Evolutionary conservation across 2,329 filamentous ascomycete genomes (phyloP), one percentile per base, ranked within the genome.

Genomic region (Myriosclerotinia duriaeana): DNA sequence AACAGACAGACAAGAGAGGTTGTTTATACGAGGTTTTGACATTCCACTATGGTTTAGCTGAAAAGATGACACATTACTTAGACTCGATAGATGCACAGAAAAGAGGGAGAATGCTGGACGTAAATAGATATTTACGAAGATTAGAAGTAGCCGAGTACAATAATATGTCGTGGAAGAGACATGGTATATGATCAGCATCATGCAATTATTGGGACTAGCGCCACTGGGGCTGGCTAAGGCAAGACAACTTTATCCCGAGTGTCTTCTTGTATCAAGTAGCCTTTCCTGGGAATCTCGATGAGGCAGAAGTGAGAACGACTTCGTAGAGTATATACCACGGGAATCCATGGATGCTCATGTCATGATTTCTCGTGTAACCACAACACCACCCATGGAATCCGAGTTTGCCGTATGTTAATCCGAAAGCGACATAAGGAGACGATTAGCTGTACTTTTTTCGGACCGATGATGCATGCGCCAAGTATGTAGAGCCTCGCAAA

Each of bases 381-480:
- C 22, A 46, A 59, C 26, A 46, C 15, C 12, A 36, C 20, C 56
- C 42, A 60, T 36, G 17, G 26, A 7, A 9, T 17, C 52, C 30
- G 5, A 53, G 6, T 36, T 34, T 5, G 20, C 30, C 34, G 9
- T n/a, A 54, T 5, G 8, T 36, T 36, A 38, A 54, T 36, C 11
- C 30, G 20, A 22, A 22, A 59, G 56, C 8, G 44, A 60, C 17
- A 20, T 8, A 60, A 38, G 44, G 20, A 38, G 30, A 38, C 7
- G 20, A 48, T 50, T 38, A 60, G 44, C 7, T 60, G 15, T 44
- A 3, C 2, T 30, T 11, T 50, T 38, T 50, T 60, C 58, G 58
- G 58, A 26, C 58, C 58, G 58, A 60, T 38, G 30, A 50, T 60
- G 38, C n/a, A 48, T 60, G 58, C n/a, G 58, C 58, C 58, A 60